Evolutionary conservation across 129 eudicot genomes (phyloP), one percentile per base, ranked within the genome.

Genomic region (Centrapalus pauciflorus): DNA sequence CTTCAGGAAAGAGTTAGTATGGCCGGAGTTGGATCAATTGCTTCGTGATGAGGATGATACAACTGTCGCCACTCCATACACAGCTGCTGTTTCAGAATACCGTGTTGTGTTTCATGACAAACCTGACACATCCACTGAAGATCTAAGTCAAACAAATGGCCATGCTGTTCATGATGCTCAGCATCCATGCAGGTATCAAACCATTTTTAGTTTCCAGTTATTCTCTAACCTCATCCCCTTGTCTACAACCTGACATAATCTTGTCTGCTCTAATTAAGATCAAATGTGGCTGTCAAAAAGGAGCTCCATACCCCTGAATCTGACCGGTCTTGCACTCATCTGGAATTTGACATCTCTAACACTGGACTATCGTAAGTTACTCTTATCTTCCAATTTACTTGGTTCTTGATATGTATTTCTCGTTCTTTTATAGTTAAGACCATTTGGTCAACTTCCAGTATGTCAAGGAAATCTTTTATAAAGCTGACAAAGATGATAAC

Each of bases 261-360:
- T 24, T 23, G 3, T 40, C 28, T 56, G 11, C 46, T 29, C n/a
- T n/a, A n/a, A n/a, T 76, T 66, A 41, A 92, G 95, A 77, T 76
- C 83, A 65, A 82, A 88, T 66, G 98, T 93, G 69, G 91, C 95
- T 76, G 78, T 93, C 51, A 93, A 76, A 85, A 86, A 71, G 78
- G 98, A 93, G 79, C 98, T 93, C 80, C 98, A 93, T 73, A 72
- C 84, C 28, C 80, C 92, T 37, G 86, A 77, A 72, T 93, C 98
- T 16, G 98, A 93, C 55, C 96, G 98, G 12, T 93, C 98, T 65
- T 93, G 98, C 87, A 88, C 85, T 30, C 98, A 93, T 85, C 66
- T 93, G 77, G 98, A 93, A 70, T 93, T 93, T 59, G 98, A 93
- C 76, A 89, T 93, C 64, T 63, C 96, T 29, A 67, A 82, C 78